Conservation (phyloP, 306 rosid genomes). For the Parietaria judaica region DNA sequence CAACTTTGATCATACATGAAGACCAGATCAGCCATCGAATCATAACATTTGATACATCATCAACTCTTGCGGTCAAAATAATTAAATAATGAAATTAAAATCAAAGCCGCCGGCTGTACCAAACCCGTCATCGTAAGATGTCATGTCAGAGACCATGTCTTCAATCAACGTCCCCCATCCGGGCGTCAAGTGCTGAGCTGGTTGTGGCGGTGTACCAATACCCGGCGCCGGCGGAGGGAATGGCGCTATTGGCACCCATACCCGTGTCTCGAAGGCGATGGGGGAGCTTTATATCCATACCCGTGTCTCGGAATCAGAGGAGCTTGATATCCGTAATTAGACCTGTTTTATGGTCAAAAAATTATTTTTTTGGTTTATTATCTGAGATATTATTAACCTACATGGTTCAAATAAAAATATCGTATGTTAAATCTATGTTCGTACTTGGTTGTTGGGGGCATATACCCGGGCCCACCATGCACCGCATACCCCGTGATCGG, state of each 20-base stretch:
- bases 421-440: background rate
- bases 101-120: constrained; percentile 33
- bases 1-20: background rate
- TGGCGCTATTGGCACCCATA: constrained; percentile 9
- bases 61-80: too few relatives aligned
- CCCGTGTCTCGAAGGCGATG: constrained; percentile 34
- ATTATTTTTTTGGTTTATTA: too few relatives aligned
- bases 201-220: too few relatives aligned
- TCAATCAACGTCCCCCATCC: constrained; percentile 61
- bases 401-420: too few relatives aligned
- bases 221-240: constrained; percentile 22
- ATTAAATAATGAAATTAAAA: constrained; percentile 1
- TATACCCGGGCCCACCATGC: constrained; percentile 10
- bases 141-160: constrained; percentile 58
- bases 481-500: background rate
- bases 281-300: constrained; percentile 32
- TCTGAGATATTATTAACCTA: too few relatives aligned
- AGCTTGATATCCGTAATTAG: constrained; percentile 20
- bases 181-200: too few relatives aligned
- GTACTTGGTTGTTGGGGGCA: constrained; percentile 16
- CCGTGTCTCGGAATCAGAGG: background rate
- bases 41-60: background rate
- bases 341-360: too few relatives aligned
- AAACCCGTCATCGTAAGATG: constrained; percentile 29
- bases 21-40: background rate